Evolutionary conservation across 768 basidiomycete genomes (phyloP).

Genomic region (Tricholoma terreum): DNA sequence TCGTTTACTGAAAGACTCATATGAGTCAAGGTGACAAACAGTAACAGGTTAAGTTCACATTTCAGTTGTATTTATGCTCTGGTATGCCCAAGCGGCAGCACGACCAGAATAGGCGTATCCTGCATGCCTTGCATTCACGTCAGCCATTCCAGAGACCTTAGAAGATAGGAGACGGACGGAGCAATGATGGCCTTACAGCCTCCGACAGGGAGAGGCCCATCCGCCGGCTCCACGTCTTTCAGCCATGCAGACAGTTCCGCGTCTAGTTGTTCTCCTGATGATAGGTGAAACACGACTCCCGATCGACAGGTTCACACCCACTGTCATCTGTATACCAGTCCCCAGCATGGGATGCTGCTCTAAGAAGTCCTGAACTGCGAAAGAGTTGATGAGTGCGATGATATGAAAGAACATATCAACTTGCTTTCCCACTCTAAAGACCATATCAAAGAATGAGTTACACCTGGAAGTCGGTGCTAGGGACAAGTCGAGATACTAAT

Average conservation of each 20-base stretch:
- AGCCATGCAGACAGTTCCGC: constrained; percentile 66
- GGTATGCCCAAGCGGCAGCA: constrained; percentile 96
- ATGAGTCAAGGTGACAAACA: constrained; percentile 3
- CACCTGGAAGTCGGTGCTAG: neutral
- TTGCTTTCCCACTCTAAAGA: constrained; percentile 18
- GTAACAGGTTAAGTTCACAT: constrained; percentile 53
- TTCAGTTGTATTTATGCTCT: constrained; percentile 72
- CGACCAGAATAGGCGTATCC: constrained; percentile 94
- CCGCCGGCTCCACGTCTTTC: constrained; percentile 41
- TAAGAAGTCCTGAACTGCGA: constrained; percentile 15
- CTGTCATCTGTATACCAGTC: constrained; percentile 85
- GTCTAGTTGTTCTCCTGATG: constrained; percentile 54
- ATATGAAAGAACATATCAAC: neutral
- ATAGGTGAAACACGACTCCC: constrained; percentile 11
- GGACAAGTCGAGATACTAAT: neutral
- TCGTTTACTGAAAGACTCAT: constrained; percentile 57
- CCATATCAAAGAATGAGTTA: constrained; percentile 11
- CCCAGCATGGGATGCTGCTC: constrained; percentile 80
- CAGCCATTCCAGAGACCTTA: neutral
- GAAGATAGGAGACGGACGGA: constrained; percentile 60
- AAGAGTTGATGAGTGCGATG: neutral
- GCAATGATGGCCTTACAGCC: constrained; percentile 87
- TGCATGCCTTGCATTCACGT: constrained; percentile 65
- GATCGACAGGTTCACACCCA: constrained; percentile 24
- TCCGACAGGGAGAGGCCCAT: constrained; percentile 57